Percentiles rank a stretch among this genome's conserved stretches.
Conservation (phyloP, 2,329 filamentous ascomycete species). For the Aschersonia sp. region DNA sequence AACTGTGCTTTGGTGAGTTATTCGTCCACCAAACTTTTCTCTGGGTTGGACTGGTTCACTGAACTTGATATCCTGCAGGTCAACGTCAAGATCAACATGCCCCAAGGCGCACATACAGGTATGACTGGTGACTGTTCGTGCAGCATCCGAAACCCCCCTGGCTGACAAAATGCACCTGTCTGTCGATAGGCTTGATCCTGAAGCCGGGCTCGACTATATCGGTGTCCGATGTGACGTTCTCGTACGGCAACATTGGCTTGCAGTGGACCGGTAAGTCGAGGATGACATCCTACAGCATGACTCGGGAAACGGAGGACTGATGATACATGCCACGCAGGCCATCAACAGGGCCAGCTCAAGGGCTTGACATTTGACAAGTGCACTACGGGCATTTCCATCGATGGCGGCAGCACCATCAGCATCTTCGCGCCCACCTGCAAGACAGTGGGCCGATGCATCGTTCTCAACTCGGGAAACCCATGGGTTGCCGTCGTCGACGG, state of each 20-base stretch:
- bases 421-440: too few relatives aligned
- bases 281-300: background rate
- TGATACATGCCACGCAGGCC: too few relatives aligned
- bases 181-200: constrained; percentile 2
- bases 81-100: constrained; percentile 25
- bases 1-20: constrained; percentile 7
- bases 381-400: too few relatives aligned
- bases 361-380: too few relatives aligned
- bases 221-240: constrained; percentile 7
- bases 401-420: too few relatives aligned
- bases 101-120: constrained; percentile 7
- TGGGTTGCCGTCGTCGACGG: too few relatives aligned
- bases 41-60: too few relatives aligned
- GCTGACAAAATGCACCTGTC: background rate
- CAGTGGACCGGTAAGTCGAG: constrained; percentile 7
- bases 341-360: too few relatives aligned
- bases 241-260: constrained; percentile 7
- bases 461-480: too few relatives aligned
- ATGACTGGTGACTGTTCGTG: background rate
- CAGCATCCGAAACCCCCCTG: too few relatives aligned
- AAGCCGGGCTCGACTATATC: constrained; percentile 7
- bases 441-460: too few relatives aligned
- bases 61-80: constrained; percentile 1
- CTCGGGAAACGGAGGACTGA: too few relatives aligned
- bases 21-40: background rate